Percentiles rank a stretch among this genome's conserved stretches.
phyloP scores from a whole-genome alignment of 768 basidiomycete species.

The Serendipita indica region DNA sequence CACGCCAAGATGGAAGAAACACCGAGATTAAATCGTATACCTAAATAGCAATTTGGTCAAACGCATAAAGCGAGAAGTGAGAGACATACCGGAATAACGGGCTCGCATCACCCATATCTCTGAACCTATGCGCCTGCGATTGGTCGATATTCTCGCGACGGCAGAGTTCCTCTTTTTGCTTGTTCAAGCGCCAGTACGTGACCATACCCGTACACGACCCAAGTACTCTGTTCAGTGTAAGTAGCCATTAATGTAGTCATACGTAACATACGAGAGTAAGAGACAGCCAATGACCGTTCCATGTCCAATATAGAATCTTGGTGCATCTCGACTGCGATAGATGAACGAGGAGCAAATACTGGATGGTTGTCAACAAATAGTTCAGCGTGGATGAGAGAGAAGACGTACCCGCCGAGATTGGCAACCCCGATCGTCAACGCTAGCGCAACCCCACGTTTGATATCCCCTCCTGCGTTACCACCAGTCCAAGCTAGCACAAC shows the following conservation, averaged over 20 bases:
- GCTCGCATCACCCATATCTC: constrained; percentile 36
- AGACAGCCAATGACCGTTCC: constrained; percentile 27
- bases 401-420: constrained; percentile 36
- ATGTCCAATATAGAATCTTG: constrained; percentile 26
- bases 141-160: constrained; percentile 30
- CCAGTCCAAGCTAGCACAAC: constrained; percentile 40
- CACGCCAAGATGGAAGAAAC: no score
- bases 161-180: constrained; percentile 33
- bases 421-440: constrained; percentile 41
- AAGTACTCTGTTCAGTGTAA: constrained; percentile 24
- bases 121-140: constrained; percentile 28
- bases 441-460: constrained; percentile 36
- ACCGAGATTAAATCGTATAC: no score
- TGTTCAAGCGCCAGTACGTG: constrained; percentile 36
- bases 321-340: constrained; percentile 23
- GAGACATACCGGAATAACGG: constrained; percentile 46
- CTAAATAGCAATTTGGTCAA: no score
- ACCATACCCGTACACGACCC: constrained; percentile 33
- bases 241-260: not conserved
- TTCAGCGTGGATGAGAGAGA: not conserved
- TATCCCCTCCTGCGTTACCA: constrained; percentile 40
- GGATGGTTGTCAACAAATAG: constrained; percentile 19
- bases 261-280: constrained; percentile 19
- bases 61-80: no score
- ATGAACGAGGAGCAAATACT: constrained; percentile 32